phyloP scores from a whole-genome alignment of 768 basidiomycete species.

The Psilocybe cyanescens region DNA sequence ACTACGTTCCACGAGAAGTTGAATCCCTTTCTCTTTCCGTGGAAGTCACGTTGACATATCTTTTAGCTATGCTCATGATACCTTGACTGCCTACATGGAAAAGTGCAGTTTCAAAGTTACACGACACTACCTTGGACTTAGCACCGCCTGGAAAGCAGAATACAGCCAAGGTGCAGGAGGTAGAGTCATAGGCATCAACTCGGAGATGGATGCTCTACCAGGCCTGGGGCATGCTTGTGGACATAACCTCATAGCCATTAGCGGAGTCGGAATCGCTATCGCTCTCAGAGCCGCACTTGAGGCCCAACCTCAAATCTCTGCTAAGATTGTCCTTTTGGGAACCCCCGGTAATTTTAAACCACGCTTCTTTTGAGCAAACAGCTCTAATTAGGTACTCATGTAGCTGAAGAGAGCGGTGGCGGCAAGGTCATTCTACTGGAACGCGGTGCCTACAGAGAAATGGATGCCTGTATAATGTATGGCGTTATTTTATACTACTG shows the following conservation, averaged over 20 bases:
- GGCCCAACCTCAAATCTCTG: constrained; percentile 57
- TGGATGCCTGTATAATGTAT: constrained; percentile 84
- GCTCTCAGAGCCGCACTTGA: constrained; percentile 73
- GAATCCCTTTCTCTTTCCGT: background rate
- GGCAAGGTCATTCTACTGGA: constrained; percentile 80
- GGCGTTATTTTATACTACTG: background rate
- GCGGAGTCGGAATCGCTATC: constrained; percentile 75
- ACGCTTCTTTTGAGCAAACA: background rate
- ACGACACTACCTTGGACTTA: constrained; percentile 66
- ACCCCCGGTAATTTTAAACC: constrained; percentile 60
- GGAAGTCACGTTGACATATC: constrained; percentile 7
- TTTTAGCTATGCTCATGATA: constrained; percentile 72
- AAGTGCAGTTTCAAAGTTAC: constrained; percentile 73
- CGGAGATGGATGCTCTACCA: constrained; percentile 74
- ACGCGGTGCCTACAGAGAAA: constrained; percentile 75
- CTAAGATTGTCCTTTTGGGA: constrained; percentile 74
- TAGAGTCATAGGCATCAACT: constrained; percentile 75
- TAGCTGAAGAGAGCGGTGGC: constrained; percentile 79
- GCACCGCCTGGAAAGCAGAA: constrained; percentile 81
- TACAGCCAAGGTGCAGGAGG: constrained; percentile 62
- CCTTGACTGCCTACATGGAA: constrained; percentile 68
- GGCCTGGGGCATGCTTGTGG: constrained; percentile 74
- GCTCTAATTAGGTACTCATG: background rate
- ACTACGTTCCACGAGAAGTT: constrained; percentile 69
- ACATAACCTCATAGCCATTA: constrained; percentile 83